Conservation (phyloP, 306 rosid genomes). For the Rosa rugosa region DNA sequence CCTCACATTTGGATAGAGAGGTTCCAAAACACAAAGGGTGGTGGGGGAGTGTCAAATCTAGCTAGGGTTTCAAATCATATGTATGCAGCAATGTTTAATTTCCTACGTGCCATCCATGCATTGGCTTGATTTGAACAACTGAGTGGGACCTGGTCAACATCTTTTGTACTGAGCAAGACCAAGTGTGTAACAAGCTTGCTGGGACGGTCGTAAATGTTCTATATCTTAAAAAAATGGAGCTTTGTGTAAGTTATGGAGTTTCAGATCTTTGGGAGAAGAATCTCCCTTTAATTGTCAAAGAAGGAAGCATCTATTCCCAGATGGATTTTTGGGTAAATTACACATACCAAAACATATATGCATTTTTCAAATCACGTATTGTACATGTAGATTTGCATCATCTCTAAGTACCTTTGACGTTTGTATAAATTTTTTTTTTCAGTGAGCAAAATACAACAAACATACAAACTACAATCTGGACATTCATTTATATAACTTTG, state of each 20-base stretch:
- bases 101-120: conserved; percentile 37
- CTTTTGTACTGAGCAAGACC: conserved; percentile 37
- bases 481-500: not conserved
- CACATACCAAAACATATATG: conserved; percentile 20
- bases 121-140: conserved; percentile 27
- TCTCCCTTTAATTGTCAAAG: conserved; percentile 81
- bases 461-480: not conserved
- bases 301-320: conserved; percentile 82
- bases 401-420: not conserved
- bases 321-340: conserved; percentile 17
- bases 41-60: conserved; percentile 30
- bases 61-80: conserved; percentile 34
- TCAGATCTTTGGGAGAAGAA: conserved; percentile 49
- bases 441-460: not conserved
- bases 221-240: conserved; percentile 23
- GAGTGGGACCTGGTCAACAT: conserved; percentile 28
- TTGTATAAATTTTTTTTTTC: not conserved
- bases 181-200: conserved; percentile 20
- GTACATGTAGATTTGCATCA: not conserved
- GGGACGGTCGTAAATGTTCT: conserved; percentile 26
- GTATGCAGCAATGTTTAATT: conserved; percentile 28
- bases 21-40: conserved; percentile 33
- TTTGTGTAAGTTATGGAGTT: conserved; percentile 27
- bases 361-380: not conserved
- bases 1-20: conserved; percentile 16